A percentile compares a stretch with the other conserved stretches of the same genome.
phyloP scores from a whole-genome alignment of 805 yeast genomes.

The Cephaloascus fragrans region DNA sequence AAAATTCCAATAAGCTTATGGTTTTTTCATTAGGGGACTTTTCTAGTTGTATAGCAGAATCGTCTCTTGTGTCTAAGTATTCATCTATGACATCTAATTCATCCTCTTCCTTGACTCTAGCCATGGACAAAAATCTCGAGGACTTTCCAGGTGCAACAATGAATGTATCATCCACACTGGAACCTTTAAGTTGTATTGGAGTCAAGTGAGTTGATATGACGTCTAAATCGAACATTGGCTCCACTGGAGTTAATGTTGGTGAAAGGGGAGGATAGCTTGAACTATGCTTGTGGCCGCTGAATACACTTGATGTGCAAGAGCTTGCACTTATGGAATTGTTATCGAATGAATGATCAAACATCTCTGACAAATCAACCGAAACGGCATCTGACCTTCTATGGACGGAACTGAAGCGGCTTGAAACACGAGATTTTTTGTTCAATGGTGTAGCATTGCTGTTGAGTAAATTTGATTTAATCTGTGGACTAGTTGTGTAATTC shows the following conservation, averaged over 20 bases:
- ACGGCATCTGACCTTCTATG: slow-evolving; percentile 1
- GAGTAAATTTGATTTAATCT: too few relatives aligned
- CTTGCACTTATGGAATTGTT: background rate
- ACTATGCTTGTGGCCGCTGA: background rate
- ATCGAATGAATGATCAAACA: background rate
- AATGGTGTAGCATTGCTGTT: too few relatives aligned
- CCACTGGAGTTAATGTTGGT: background rate
- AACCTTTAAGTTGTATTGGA: background rate
- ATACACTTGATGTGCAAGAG: background rate
- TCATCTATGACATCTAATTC: background rate
- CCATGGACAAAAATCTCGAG: background rate
- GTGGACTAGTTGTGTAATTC: too few relatives aligned
- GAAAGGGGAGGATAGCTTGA: too few relatives aligned
- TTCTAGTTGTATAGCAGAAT: background rate
- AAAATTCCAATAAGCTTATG: background rate
- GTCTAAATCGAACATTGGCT: background rate
- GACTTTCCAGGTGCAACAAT: too few relatives aligned
- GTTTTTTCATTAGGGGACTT: background rate
- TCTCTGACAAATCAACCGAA: background rate
- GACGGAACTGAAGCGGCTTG: too few relatives aligned
- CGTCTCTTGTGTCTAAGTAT: background rate
- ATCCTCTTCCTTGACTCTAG: background rate
- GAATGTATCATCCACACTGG: too few relatives aligned
- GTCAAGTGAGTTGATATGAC: background rate
- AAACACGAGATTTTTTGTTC: too few relatives aligned